These are phyloP conservation scores for Colletotrichum navitas DNA, from an alignment of 2,329 filamentous ascomycete species.

Conservation along the genomic window DNA sequence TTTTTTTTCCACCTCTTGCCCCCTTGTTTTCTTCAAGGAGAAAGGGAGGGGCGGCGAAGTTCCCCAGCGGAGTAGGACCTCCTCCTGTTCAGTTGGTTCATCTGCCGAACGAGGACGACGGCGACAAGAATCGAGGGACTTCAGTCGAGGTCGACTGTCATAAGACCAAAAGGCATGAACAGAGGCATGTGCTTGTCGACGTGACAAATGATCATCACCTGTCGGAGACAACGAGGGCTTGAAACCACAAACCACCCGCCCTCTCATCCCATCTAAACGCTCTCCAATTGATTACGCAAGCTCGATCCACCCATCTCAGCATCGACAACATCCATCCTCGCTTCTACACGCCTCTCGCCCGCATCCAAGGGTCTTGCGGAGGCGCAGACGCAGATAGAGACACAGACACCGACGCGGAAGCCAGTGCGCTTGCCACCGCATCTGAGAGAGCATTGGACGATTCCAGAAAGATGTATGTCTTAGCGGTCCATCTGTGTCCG, in stretches of 20 bases:
- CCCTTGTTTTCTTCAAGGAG: background rate
- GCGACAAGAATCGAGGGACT: background rate
- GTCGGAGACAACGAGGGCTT: background rate
- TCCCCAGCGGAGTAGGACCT: no score
- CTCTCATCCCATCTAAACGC: background rate
- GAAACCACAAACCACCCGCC: background rate
- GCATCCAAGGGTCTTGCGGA: background rate
- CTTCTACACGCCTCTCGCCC: background rate
- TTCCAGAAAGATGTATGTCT: conserved; percentile 7
- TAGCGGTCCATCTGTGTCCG: background rate
- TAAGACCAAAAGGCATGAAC: background rate
- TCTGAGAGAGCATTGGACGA: background rate
- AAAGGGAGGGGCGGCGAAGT: no score
- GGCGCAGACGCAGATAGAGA: background rate
- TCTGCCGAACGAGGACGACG: background rate
- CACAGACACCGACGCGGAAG: background rate
- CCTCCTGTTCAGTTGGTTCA: background rate
- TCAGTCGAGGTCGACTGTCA: background rate
- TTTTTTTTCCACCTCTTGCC: background rate
- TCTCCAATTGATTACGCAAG: conserved; percentile 13
- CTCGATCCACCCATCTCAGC: conserved; percentile 20
- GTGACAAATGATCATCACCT: background rate
- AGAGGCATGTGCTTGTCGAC: background rate
- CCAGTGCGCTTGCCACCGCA: background rate
- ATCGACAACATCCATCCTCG: conserved; percentile 3